Evolutionary conservation across 306 rosid genomes (phyloP).

Genomic region (Malus orientalis): DNA sequence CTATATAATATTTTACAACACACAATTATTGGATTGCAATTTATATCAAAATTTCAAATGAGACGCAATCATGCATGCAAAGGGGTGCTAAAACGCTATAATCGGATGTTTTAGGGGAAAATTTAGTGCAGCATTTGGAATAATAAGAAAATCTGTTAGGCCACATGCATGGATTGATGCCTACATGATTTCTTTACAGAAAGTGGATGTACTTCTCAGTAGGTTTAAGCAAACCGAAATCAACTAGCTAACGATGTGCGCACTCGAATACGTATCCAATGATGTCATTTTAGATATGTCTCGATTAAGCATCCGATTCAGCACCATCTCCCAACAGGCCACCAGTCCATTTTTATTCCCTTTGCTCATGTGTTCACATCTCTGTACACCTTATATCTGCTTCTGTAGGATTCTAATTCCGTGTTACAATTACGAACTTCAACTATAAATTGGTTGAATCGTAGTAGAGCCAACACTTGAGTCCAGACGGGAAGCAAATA

Average conservation of each 20-base stretch:
- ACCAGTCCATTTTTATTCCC: slow-evolving; percentile 35
- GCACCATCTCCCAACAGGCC: slow-evolving; percentile 20
- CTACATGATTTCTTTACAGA: not conserved
- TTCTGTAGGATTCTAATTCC: slow-evolving; percentile 13
- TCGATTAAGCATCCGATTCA: slow-evolving; percentile 40
- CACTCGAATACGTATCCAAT: slow-evolving; percentile 30
- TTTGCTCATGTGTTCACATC: slow-evolving; percentile 18
- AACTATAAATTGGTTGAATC: slow-evolving; percentile 37
- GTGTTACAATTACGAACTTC: slow-evolving; percentile 14
- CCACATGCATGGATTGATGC: not conserved
- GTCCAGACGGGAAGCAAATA: slow-evolving; percentile 15
- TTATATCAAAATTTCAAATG: not conserved
- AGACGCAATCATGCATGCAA: not conserved
- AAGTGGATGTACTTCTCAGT: not conserved
- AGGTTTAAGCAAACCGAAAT: not conserved
- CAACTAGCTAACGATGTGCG: not conserved
- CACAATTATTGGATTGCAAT: not conserved
- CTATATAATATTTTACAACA: too few species aligned
- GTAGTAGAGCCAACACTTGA: slow-evolving; percentile 10
- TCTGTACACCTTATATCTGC: not conserved
- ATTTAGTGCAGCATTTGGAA: not conserved
- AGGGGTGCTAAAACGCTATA: not conserved
- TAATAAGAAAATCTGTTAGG: not conserved
- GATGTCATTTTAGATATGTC: slow-evolving; percentile 27
- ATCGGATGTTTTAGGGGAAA: not conserved